Percentiles rank a stretch among this genome's conserved stretches.
Conservation (phyloP, 75 land plant species). For the Selaginella moellendorffii region DNA sequence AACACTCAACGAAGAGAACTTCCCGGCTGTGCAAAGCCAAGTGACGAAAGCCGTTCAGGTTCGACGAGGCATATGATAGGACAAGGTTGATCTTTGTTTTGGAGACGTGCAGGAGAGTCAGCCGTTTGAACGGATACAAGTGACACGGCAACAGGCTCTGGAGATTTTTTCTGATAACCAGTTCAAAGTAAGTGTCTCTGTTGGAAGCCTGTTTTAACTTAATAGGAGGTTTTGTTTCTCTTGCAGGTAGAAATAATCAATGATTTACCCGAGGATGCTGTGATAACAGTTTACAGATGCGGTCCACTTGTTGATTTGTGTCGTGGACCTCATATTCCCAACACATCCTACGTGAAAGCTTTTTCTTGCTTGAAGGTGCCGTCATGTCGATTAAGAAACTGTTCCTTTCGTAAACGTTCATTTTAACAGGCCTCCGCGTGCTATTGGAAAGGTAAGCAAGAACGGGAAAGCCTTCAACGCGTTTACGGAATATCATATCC, state of each 20-base stretch:
- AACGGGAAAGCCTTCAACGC: constrained; percentile 90
- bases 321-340: constrained; percentile 98
- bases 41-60: constrained; percentile 66
- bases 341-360: constrained; percentile 92
- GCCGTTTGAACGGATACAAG: constrained; percentile 95
- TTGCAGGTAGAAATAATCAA: constrained; percentile 84
- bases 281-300: constrained; percentile 96
- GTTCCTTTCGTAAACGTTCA: too few species aligned
- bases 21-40: constrained; percentile 37
- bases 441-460: constrained; percentile 86
- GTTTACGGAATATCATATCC: constrained; percentile 97
- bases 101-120: constrained; percentile 64
- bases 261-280: constrained; percentile 81
- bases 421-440: constrained; percentile 99
- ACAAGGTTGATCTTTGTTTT: neutral
- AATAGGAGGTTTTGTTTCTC: neutral
- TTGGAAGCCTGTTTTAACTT: neutral
- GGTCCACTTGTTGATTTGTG: constrained; percentile 95
- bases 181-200: constrained; percentile 49
- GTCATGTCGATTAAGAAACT: too few species aligned
- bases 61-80: too few species aligned
- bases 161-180: constrained; percentile 81
- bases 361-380: constrained; percentile 80
- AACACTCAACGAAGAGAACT: constrained; percentile 83
- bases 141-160: constrained; percentile 84